phyloP scores from a whole-genome alignment of 1,284 basidiomycete species.

The Bjerkandera adusta region DNA sequence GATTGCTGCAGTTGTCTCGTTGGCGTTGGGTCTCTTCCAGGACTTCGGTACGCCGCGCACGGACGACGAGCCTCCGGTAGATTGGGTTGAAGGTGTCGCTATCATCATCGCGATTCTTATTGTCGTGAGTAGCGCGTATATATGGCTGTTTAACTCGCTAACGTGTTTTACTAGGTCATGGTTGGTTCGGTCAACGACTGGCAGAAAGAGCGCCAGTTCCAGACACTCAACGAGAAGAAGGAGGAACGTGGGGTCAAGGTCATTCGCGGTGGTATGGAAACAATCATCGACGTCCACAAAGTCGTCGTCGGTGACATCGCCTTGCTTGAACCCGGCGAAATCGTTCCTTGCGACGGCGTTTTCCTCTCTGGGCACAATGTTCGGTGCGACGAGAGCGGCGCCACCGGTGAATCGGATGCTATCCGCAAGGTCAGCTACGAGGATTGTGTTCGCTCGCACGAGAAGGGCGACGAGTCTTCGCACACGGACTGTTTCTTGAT shows the following conservation, averaged over 20 bases:
- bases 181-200: conserved; percentile 92
- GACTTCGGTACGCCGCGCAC: conserved; percentile 77
- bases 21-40: conserved; percentile 93
- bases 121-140: conserved; percentile 51
- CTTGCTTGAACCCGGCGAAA: conserved; percentile 92
- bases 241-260: conserved; percentile 94
- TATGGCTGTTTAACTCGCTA: conserved; percentile 5
- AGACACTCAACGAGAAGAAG: conserved; percentile 90
- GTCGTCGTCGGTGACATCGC: conserved; percentile 94
- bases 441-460: conserved; percentile 56
- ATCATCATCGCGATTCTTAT: conserved; percentile 89
- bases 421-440: conserved; percentile 87
- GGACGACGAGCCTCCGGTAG: conserved; percentile 65
- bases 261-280: conserved; percentile 81
- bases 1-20: conserved; percentile 89
- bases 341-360: conserved; percentile 93
- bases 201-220: conserved; percentile 98
- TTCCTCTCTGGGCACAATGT: conserved; percentile 93
- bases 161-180: conserved; percentile 50
- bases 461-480: conserved; percentile 31
- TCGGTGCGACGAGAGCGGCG: conserved; percentile 94
- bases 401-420: conserved; percentile 95
- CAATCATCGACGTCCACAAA: conserved; percentile 83
- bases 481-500: conserved; percentile 94
- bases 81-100: conserved; percentile 99